Evolutionary conservation across 2,329 filamentous ascomycete species (phyloP), one percentile per base, ranked within the genome.

Genomic region (Xylariaceae sp.): DNA sequence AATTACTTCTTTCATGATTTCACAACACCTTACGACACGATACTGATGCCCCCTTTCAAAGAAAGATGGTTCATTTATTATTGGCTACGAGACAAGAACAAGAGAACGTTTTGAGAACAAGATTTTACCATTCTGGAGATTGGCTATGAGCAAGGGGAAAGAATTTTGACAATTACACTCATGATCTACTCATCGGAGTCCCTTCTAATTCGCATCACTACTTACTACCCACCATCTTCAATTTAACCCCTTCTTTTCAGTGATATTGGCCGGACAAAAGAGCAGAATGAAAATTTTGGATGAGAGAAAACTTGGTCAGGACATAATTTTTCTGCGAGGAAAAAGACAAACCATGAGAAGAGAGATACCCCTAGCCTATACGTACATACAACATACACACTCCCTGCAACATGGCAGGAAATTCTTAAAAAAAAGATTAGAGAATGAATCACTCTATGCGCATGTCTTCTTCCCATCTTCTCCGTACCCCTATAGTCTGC

Each of bases 341-440:
- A 5, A 18, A 13, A 42, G 5, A 42, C 9, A 42, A 5, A 42
- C 13, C 13, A 42, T 30, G 3, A 30, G 37, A 55, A 54, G 17
- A 56, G 54, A 62, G 56, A 64, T 64, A 62, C 59, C 59, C 59
- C 15, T 44, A 34, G 51, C 39, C 48, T 50, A 50, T 35, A 58
- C 44, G 45, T 42, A 7, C 37, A 42, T 42, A 42, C 37, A 13
- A 42, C 37, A 42, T 42, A 42, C 37, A 42, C 13, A 42, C 37
- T 30, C 23, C 35, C 15, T 34, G 30, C 8, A 57, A 4, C 37
- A 42, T 35, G 47, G 47, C 55, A 44, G 8, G 23, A 30, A 4
- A 30, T 30, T 5, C 23, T 30, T 30, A 9, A 50, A 56, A 60
- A 23, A 17, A 30, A 30, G 23, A 30, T 30, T 18, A 18, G 17